phyloP scores from a whole-genome alignment of 176 grass and related monocot species.

The Lolium rigidum region DNA sequence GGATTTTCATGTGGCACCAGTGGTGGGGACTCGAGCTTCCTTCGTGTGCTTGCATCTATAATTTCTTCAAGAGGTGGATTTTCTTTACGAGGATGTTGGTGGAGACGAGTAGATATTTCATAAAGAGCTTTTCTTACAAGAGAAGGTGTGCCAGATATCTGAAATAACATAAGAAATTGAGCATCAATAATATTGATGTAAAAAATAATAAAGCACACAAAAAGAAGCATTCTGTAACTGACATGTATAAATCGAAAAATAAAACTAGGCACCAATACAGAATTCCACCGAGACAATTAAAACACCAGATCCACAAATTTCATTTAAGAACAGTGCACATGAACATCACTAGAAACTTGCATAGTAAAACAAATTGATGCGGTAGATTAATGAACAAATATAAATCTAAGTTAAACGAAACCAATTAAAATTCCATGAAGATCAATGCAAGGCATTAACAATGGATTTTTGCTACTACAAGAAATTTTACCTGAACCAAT shows the following conservation, averaged over 20 bases:
- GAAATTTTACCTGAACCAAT: conserved; percentile 80
- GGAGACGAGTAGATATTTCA: conserved; percentile 86
- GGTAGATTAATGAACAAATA: conserved; percentile 27
- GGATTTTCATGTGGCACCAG: conserved; percentile 57
- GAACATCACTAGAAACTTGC: conserved; percentile 25
- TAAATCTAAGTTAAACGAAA: conserved; percentile 39
- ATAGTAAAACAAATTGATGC: conserved; percentile 26
- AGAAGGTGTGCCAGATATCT: conserved; percentile 87
- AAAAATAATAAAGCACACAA: conserved; percentile 32
- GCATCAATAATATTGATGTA: conserved; percentile 24
- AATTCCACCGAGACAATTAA: conserved; percentile 14
- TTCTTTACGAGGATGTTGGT: conserved; percentile 90
- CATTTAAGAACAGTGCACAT: conserved; percentile 3
- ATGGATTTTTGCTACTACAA: conserved; percentile 33
- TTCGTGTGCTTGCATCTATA: conserved; percentile 86
- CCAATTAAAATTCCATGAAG: background rate
- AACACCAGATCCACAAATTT: conserved; percentile 27
- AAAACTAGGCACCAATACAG: background rate
- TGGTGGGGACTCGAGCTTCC: conserved; percentile 49
- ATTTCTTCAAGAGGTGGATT: conserved; percentile 88
- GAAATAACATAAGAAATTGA: conserved; percentile 40
- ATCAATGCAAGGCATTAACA: conserved; percentile 31
- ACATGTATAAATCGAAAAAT: conserved; percentile 1
- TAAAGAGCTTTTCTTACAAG: conserved; percentile 91
- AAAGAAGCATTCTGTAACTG: conserved; percentile 23